phyloP scores from a whole-genome alignment of 495 filamentous ascomycete genomes.

The Penicilliopsis zonata region DNA sequence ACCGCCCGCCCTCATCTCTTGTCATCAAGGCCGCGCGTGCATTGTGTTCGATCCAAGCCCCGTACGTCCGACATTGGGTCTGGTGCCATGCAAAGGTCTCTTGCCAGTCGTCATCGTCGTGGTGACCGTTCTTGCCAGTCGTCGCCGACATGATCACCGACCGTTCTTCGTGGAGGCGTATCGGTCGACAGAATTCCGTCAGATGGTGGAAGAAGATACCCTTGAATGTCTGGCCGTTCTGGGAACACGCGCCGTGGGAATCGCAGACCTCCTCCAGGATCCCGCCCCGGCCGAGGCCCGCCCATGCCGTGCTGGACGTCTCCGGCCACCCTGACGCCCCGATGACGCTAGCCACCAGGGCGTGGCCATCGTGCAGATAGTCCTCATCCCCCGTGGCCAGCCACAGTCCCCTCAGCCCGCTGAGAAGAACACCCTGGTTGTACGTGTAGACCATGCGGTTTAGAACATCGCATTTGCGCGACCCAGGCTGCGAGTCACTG shows the following conservation, averaged over 20 bases:
- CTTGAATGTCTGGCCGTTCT: conserved; percentile 89
- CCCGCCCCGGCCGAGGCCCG: conserved; percentile 63
- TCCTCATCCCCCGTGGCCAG: conserved; percentile 48
- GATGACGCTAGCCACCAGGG: conserved; percentile 58
- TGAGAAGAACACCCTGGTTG: conserved; percentile 91
- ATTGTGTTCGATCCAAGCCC: conserved; percentile 65
- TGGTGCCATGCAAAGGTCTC: conserved; percentile 36
- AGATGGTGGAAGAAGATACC: conserved; percentile 92
- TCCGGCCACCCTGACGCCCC: conserved; percentile 62
- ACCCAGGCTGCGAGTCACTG: conserved; percentile 30
- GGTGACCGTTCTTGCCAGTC: too few species aligned
- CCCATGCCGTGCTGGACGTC: conserved; percentile 39
- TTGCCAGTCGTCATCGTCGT: conserved; percentile 9
- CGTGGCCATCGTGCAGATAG: conserved; percentile 73
- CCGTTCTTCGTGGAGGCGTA: conserved; percentile 31
- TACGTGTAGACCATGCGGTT: conserved; percentile 92
- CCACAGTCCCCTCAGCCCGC: conserved; percentile 71
- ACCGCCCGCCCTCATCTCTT: conserved; percentile 54
- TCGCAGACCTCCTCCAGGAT: conserved; percentile 84
- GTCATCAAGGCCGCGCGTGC: conserved; percentile 63
- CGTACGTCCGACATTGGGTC: conserved; percentile 49
- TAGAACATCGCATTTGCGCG: conserved; percentile 56
- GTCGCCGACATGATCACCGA: conserved; percentile 17
- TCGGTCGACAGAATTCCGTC: conserved; percentile 60
- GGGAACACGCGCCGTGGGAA: conserved; percentile 57